Percentiles rank a stretch among this genome's conserved stretches.
phyloP scores from a whole-genome alignment of 73 alveolate genomes.

The Paramecium primaurelia region DNA sequence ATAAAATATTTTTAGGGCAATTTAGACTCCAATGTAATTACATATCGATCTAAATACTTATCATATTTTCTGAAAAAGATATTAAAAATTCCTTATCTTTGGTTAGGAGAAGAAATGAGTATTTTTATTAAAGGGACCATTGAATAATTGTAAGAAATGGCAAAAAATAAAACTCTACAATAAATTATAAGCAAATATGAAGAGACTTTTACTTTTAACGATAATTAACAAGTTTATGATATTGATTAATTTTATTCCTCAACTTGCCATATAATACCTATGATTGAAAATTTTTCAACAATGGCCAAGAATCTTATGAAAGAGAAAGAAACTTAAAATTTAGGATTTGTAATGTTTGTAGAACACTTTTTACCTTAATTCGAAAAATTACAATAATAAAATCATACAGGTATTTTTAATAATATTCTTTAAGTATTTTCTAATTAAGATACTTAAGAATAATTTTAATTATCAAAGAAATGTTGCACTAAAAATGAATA shows the following conservation, averaged over 20 bases:
- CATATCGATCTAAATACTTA: neutral
- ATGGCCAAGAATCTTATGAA: neutral
- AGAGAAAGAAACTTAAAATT: neutral
- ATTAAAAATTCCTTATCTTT: neutral
- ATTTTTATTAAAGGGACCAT: neutral
- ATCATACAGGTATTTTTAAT: neutral
- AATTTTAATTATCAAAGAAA: neutral
- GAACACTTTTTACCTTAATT: slow-evolving; percentile 9
- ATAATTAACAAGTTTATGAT: neutral
- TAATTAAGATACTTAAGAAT: neutral
- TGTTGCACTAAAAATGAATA: slow-evolving; percentile 21
- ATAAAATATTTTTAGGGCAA: neutral
- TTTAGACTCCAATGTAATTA: neutral
- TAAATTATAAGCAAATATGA: neutral
- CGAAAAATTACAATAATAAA: neutral
- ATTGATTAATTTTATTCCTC: neutral
- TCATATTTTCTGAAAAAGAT: neutral
- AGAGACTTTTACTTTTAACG: neutral
- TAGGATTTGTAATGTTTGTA: neutral
- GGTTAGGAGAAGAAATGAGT: neutral
- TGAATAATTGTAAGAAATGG: neutral
- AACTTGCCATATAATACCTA: neutral
- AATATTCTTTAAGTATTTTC: neutral
- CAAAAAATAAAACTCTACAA: neutral
- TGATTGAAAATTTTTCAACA: neutral